Evolutionary conservation across 192 early-diverging fungal genomes (phyloP), one percentile per base, ranked within the genome.

Genomic region (Geranomyces michiganensis): DNA sequence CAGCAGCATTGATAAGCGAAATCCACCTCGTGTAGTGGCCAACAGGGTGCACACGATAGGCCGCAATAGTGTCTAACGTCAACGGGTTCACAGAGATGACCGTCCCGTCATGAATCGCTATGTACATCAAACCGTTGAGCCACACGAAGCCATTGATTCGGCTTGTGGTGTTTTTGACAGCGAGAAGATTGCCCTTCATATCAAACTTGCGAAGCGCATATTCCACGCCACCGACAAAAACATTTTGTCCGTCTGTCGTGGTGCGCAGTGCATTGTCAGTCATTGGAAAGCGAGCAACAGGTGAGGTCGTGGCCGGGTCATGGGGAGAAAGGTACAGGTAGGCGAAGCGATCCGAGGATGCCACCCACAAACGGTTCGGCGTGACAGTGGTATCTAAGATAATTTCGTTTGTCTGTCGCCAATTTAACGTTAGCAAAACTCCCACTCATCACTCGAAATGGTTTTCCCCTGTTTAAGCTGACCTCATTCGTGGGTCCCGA

Each of bases 201-300:
- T 41, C 51, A n/a, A n/a, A 53, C 24, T 53, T 53, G 4, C 51
- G 51, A 4, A 53, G 24, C 51, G 24, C 51, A 17, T n/a, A 26
- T 53, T 53, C 51, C 15, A 53, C 51, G 17, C 51, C 51, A 53
- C 51, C 51, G 51, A n/a, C 24, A 17, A 24, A 53, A 53, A 53
- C 51, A 17, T 53, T n/a, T 17, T 4, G 6, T 2, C 51, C 51
- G 15, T 53, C 51, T 2, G 51, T 24, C n/a, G 51, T 53, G 4
- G 51, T 53, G 24, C 51, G 51, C 51, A 53, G 51, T 2, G 24
- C 51, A 53, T 53, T 53, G 51, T n/a, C 51, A 10, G 36, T 41
- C 36, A 41, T 41, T 3, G 36, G 36, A 10, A 7, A 41, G 3
- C 36, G 36, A 10, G 36, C 36, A 3, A 10, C 36, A 41, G 36